Evolutionary conservation across 179 eudicot genomes (phyloP).

Genomic region (Silene noctiflora): DNA sequence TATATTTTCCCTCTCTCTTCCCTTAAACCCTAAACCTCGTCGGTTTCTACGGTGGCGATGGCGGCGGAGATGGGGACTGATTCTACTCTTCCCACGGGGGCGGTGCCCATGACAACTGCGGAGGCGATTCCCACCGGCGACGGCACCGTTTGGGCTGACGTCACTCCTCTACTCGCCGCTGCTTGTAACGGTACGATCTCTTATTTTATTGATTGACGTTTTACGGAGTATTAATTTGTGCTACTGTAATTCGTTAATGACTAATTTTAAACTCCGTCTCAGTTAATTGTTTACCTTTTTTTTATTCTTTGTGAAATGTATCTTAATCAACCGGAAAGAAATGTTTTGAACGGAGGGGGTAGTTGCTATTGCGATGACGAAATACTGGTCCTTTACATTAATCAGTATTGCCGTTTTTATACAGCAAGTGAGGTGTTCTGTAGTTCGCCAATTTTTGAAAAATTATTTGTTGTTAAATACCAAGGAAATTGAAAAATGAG

Average conservation of each 20-base stretch:
- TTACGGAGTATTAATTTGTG: not conserved
- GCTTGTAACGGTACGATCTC: slow-evolving; percentile 57
- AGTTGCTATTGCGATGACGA: not conserved
- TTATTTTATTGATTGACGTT: not conserved
- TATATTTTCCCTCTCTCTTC: not conserved
- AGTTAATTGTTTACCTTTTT: no score
- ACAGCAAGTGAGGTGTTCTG: no score
- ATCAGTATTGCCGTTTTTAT: not conserved
- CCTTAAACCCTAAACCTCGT: not conserved
- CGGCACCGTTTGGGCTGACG: slow-evolving; percentile 74
- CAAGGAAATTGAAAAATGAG: not conserved
- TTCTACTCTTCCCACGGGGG: slow-evolving; percentile 7
- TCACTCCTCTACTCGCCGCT: slow-evolving; percentile 51
- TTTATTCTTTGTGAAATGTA: no score
- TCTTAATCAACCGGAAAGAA: no score
- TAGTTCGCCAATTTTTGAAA: no score
- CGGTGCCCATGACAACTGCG: slow-evolving; percentile 13
- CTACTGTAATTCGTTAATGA: no score
- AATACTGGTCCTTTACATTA: not conserved
- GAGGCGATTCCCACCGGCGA: slow-evolving; percentile 54
- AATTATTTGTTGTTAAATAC: no score
- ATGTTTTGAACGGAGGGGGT: not conserved
- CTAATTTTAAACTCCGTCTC: no score
- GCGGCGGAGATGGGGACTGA: slow-evolving; percentile 16
- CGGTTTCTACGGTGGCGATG: slow-evolving; percentile 15